Conservation (phyloP, 352 stramenopile species). For the Phytopythium montanum region DNA sequence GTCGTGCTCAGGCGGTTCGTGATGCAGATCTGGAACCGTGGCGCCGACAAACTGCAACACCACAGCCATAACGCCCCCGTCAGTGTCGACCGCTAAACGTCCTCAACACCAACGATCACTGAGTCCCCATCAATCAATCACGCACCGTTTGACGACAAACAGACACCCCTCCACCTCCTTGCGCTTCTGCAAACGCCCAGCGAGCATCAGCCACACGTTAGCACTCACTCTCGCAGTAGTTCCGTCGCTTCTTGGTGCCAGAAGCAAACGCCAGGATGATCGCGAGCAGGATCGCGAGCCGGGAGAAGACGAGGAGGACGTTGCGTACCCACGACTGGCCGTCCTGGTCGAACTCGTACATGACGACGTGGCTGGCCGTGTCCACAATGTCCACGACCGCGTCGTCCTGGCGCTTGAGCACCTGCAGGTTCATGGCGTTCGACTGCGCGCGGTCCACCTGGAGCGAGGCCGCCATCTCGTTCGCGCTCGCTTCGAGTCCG, state of each 20-base stretch:
- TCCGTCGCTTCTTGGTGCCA: background rate
- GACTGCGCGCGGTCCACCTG: constrained; percentile 78
- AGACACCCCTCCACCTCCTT: constrained; percentile 85
- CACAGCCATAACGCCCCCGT: background rate
- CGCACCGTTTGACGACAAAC: constrained; percentile 81
- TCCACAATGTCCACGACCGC: constrained; percentile 82
- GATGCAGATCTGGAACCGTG: constrained; percentile 85
- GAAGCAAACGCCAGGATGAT: too few species aligned
- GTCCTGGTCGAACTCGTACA: constrained; percentile 87
- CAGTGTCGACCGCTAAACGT: background rate
- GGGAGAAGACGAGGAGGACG: constrained; percentile 6
- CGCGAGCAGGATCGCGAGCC: background rate
- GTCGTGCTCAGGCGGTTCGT: constrained; percentile 88
- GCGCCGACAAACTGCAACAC: constrained; percentile 47
- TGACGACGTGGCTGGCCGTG: constrained; percentile 82
- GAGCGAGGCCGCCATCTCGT: constrained; percentile 38
- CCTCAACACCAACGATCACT: background rate
- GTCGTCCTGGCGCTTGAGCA: constrained; percentile 79
- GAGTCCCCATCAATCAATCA: background rate
- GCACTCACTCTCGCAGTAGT: background rate
- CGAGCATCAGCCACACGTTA: background rate
- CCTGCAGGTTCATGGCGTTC: constrained; percentile 85
- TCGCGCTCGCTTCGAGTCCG: background rate
- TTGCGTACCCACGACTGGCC: constrained; percentile 82
- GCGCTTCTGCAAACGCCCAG: constrained; percentile 55